These are phyloP conservation scores for Nelumbo lutea DNA, from an alignment of 164 flowering plant species.

Conservation along the genomic window DNA sequence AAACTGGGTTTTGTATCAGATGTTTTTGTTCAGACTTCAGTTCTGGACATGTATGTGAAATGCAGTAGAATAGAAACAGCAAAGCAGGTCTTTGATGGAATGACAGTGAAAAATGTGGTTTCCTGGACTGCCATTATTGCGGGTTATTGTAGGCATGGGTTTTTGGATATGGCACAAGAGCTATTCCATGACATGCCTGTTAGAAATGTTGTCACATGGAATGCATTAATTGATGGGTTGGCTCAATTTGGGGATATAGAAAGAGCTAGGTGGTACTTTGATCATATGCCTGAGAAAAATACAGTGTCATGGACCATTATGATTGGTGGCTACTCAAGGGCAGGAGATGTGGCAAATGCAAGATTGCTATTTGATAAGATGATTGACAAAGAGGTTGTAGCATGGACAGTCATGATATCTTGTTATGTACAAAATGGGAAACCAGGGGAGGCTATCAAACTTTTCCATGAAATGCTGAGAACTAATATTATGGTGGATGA, in stretches of 20 bases:
- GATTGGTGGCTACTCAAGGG: conserved; percentile 16
- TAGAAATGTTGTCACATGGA: conserved; percentile 20
- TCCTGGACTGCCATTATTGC: conserved; percentile 25
- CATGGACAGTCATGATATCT: conserved; percentile 14
- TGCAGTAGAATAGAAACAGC: conserved; percentile 15
- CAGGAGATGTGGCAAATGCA: conserved; percentile 10
- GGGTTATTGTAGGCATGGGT: conserved; percentile 16
- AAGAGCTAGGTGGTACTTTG: conserved; percentile 9
- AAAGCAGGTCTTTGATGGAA: conserved; percentile 13
- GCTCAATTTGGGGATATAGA: conserved; percentile 9
- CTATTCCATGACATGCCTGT: conserved; percentile 18
- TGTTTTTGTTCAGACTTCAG: conserved; percentile 13
- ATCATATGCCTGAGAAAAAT: conserved; percentile 11
- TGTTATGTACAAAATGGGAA: conserved; percentile 16
- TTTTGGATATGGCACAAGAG: conserved; percentile 12
- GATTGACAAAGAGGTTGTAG: conserved; percentile 14
- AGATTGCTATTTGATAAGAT: conserved; percentile 15
- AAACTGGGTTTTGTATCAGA: conserved; percentile 12
- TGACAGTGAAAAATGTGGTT: conserved; percentile 18
- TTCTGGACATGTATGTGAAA: conserved; percentile 13
- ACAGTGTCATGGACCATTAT: conserved; percentile 14
- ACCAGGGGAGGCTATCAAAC: conserved; percentile 12
- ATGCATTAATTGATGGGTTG: conserved; percentile 14
- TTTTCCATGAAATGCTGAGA: conserved; percentile 15
- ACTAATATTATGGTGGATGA: conserved; percentile 7